Percentiles rank a stretch among this genome's conserved stretches.
These are phyloP conservation scores for Microdochium bolleyi DNA, from an alignment of 2,329 filamentous ascomycete species.

Conservation along the genomic window DNA sequence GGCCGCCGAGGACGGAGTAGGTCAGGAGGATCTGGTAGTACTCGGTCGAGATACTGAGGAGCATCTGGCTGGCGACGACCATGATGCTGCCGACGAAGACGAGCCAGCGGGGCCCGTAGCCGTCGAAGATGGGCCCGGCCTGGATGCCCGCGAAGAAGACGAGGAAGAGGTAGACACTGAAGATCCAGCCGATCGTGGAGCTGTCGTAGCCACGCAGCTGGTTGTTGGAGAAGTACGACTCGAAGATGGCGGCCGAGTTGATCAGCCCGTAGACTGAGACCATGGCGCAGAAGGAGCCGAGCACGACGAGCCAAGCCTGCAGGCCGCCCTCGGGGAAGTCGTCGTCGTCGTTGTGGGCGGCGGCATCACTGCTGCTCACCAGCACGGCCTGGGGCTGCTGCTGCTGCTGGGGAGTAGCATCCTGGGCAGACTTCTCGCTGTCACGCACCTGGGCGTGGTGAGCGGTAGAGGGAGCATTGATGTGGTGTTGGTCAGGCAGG, in stretches of 20 bases:
- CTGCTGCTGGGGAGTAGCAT: too few species aligned
- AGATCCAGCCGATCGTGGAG: constrained; percentile 77
- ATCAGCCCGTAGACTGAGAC: constrained; percentile 64
- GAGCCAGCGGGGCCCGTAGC: constrained; percentile 61
- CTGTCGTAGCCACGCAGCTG: constrained; percentile 62
- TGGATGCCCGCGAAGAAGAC: constrained; percentile 78
- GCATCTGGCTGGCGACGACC: constrained; percentile 52
- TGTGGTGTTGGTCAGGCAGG: not conserved
- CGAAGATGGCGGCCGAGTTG: constrained; percentile 68
- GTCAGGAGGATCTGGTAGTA: constrained; percentile 79
- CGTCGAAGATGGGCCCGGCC: constrained; percentile 75
- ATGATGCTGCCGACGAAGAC: constrained; percentile 56
- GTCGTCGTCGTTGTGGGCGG: constrained; percentile 7
- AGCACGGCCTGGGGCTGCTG: not conserved
- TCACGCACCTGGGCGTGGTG: constrained; percentile 2
- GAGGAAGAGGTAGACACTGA: constrained; percentile 72
- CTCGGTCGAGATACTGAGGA: constrained; percentile 58
- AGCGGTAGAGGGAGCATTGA: not conserved
- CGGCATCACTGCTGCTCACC: not conserved
- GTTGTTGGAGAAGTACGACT: constrained; percentile 66
- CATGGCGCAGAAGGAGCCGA: constrained; percentile 69
- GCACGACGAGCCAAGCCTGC: constrained; percentile 66
- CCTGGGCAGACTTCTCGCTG: not conserved
- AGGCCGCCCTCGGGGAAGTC: constrained; percentile 68
- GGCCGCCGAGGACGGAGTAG: constrained; percentile 65